phyloP scores from a whole-genome alignment of 2,329 filamentous ascomycete genomes.

The Raffaelea arxii region DNA sequence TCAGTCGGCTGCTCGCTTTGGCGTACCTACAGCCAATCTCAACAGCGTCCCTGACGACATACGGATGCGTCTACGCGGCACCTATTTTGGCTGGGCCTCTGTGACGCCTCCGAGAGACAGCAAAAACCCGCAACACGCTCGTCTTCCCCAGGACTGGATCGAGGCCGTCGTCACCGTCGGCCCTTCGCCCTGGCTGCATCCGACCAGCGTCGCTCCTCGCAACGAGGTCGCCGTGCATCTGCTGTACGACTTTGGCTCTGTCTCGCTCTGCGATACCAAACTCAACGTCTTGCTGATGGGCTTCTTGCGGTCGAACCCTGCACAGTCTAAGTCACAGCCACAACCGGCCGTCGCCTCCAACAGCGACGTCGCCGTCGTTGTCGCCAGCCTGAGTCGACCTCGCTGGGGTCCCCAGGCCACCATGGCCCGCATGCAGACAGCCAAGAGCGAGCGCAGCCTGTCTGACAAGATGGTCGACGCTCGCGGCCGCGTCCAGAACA shows the following conservation, averaged over 20 bases:
- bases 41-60: constrained; percentile 40
- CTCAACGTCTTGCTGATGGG: constrained; percentile 52
- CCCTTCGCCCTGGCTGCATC: constrained; percentile 11
- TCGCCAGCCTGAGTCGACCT: constrained; percentile 35
- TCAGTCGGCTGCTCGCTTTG: constrained; percentile 26
- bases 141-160: constrained; percentile 39
- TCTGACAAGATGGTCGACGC: constrained; percentile 37
- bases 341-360: constrained; percentile 18
- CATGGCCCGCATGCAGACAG: constrained; percentile 25
- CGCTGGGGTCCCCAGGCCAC: constrained; percentile 33
- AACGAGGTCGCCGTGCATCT: constrained; percentile 40
- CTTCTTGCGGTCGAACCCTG: constrained; percentile 35
- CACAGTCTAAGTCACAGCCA: constrained; percentile 3
- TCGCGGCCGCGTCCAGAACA: constrained; percentile 39
- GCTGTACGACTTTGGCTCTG: constrained; percentile 37
- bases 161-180: constrained; percentile 49
- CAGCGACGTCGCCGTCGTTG: constrained; percentile 30
- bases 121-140: constrained; percentile 13
- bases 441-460: constrained; percentile 31
- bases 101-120: constrained; percentile 18
- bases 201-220: constrained; percentile 14
- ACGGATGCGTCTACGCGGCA: constrained; percentile 43
- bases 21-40: constrained; percentile 46
- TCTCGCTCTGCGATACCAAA: constrained; percentile 29
- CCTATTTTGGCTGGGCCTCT: constrained; percentile 57